A percentile compares a stretch with the other conserved stretches of the same genome.
These are phyloP conservation scores for Croton laevigatus DNA, from an alignment of 441 rosid species.

Conservation along the genomic window DNA sequence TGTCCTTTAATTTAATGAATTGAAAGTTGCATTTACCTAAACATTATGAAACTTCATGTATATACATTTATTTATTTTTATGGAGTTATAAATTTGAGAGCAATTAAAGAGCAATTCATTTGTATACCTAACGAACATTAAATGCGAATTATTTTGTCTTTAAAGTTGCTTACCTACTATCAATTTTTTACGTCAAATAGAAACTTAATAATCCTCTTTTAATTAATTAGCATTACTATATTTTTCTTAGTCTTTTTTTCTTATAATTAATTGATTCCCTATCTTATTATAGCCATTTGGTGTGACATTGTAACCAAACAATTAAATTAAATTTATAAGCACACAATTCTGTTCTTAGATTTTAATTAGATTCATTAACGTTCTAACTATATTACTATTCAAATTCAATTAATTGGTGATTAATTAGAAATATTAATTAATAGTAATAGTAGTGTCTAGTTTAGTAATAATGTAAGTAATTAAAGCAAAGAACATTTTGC, in stretches of 20 bases:
- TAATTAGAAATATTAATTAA: no score
- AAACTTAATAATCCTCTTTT: background rate
- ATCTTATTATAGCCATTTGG: constrained; percentile 1
- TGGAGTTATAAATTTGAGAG: constrained; percentile 1
- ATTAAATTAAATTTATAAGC: background rate
- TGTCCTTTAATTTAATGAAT: background rate
- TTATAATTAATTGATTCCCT: no score
- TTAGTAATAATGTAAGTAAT: no score
- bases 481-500: no score
- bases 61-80: constrained; percentile 4
- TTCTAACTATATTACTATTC: constrained; percentile 11
- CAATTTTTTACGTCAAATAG: background rate
- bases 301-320: constrained; percentile 21
- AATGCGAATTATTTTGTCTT: constrained; percentile 25
- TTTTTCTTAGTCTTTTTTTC: background rate
- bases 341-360: background rate
- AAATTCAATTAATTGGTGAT: background rate
- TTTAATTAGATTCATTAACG: background rate
- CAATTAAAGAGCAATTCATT: constrained; percentile 23
- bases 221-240: no score
- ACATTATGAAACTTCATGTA: constrained; percentile 14
- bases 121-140: constrained; percentile 28
- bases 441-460: no score
- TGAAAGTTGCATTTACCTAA: constrained; percentile 31
- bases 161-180: constrained; percentile 28